Evolutionary conservation across 1,284 basidiomycete genomes (phyloP).

Genomic region (Macrocybe sp.): DNA sequence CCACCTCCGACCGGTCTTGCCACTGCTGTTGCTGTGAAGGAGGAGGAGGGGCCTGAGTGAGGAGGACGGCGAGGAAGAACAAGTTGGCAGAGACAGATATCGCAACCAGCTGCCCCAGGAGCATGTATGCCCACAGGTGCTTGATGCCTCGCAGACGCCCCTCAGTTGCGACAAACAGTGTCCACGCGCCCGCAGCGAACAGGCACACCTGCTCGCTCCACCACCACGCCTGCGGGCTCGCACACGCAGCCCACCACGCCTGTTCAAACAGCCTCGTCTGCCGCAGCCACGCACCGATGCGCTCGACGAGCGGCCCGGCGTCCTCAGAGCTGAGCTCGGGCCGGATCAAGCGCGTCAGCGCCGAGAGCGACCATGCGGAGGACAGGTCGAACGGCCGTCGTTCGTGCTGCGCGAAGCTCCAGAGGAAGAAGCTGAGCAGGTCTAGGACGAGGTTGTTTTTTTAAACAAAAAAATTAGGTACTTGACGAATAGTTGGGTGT

Average conservation of each 20-base stretch:
- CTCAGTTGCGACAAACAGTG: slow-evolving; percentile 53
- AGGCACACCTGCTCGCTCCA: slow-evolving; percentile 72
- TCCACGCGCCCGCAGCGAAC: slow-evolving; percentile 63
- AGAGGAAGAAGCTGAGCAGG: too few species aligned
- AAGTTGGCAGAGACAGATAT: slow-evolving; percentile 67
- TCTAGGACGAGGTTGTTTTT: too few species aligned
- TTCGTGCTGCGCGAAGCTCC: too few species aligned
- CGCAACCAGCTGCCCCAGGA: slow-evolving; percentile 71
- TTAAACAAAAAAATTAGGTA: slow-evolving; percentile 17
- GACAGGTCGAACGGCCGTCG: too few species aligned
- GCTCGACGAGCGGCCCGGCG: slow-evolving; percentile 14
- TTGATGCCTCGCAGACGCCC: slow-evolving; percentile 45
- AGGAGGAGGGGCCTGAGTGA: slow-evolving; percentile 24
- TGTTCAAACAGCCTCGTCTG: slow-evolving; percentile 64
- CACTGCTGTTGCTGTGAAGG: slow-evolving; percentile 6
- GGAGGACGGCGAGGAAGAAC: slow-evolving; percentile 55
- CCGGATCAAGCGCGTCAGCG: too few species aligned
- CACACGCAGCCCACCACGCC: slow-evolving; percentile 34
- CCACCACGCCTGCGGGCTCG: slow-evolving; percentile 58
- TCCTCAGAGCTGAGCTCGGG: too few species aligned
- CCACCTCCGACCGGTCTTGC: not conserved
- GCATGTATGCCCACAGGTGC: slow-evolving; percentile 66
- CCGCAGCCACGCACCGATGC: slow-evolving; percentile 54
- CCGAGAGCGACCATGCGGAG: too few species aligned
- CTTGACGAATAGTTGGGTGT: slow-evolving; percentile 13